Conservation (phyloP, 2,329 filamentous ascomycete genomes). For the Neospermospora avenae region DNA sequence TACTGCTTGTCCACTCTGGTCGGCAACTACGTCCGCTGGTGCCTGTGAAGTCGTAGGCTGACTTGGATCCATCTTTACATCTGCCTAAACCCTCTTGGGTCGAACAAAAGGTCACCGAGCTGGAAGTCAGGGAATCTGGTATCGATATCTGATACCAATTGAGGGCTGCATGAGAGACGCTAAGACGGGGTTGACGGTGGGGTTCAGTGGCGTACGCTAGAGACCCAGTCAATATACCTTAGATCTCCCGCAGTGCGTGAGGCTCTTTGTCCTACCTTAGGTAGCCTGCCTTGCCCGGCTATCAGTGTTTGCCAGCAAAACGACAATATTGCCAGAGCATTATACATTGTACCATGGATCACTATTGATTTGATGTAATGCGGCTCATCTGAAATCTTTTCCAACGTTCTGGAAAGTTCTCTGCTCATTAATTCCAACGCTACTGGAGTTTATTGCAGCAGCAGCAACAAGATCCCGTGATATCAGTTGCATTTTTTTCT, state of each 20-base stretch:
- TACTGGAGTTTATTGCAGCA: neutral
- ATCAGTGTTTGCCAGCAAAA: neutral
- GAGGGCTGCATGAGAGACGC: neutral
- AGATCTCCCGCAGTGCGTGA: neutral
- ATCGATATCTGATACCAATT: neutral
- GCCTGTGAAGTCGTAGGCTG: neutral
- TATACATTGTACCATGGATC: neutral
- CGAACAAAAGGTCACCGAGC: neutral
- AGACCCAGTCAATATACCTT: too few species aligned
- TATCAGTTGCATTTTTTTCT: neutral
- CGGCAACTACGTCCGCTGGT: neutral
- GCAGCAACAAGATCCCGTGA: neutral
- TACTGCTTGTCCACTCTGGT: conserved; percentile 1
- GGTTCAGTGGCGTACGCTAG: too few species aligned
- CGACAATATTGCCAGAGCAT: neutral
- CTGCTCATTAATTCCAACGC: neutral
- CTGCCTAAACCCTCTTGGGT: neutral
- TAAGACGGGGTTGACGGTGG: neutral
- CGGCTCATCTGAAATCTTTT: neutral
- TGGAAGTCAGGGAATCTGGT: too few species aligned
- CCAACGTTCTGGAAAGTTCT: neutral
- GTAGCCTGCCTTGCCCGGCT: too few species aligned
- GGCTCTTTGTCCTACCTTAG: neutral
- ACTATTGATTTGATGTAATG: neutral
- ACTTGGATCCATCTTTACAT: neutral